Base-by-base conservation (phyloP, 1,284 basidiomycete genomes). In the Microbotryum lychnidis-dioicae region DNA sequence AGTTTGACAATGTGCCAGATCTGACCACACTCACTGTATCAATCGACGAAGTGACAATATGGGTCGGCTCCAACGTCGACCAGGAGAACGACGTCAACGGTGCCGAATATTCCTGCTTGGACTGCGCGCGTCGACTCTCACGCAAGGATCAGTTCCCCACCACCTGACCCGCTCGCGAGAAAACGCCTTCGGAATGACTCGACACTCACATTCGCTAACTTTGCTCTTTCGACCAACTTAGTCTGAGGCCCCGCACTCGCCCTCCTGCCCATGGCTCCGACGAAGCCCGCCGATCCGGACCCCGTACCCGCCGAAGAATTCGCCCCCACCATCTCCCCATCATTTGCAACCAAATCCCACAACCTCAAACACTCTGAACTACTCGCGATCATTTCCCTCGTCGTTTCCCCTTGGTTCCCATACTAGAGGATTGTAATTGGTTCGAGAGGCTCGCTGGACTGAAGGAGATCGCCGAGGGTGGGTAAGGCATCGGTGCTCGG, bases 71-170 rank as follows among this genome's bases (percentile, higher is more conserved):
- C 70, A 90, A 87, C 70, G 89, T 85, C 73, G 94, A 96, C 92
- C 92, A 97, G 1, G 90, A 91, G 76, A 97, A 94, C 72, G 87
- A 91, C 18, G 92, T 97, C 65, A 97, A 78, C 2, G 93, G 93
- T 6, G 92, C 91, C 10, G 87, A 84, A 55, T 84, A 82, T 71
- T 89, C 84, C 10, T 89, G 84, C 80, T 94, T 93, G 57, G 87
- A 89, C 84, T 93, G 27, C 5, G 6, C 4, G 27, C 27, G 27
- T 27, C 27, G 27, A 27, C 27, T 27, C 27, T 5, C 27, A 27
- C 27, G 6, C 27, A 27, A 27, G 27, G 27, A 27, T 27, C 27
- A 27, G 27, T 4, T 6, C 27, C 27, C 27, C 27, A 27, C 27
- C 27, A 27, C 6, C 27, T 27, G 27, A 27, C 27, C 27, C 27